Conservation (phyloP, 2,329 filamentous ascomycete genomes). For the Dendrostoma leiphaemia region DNA sequence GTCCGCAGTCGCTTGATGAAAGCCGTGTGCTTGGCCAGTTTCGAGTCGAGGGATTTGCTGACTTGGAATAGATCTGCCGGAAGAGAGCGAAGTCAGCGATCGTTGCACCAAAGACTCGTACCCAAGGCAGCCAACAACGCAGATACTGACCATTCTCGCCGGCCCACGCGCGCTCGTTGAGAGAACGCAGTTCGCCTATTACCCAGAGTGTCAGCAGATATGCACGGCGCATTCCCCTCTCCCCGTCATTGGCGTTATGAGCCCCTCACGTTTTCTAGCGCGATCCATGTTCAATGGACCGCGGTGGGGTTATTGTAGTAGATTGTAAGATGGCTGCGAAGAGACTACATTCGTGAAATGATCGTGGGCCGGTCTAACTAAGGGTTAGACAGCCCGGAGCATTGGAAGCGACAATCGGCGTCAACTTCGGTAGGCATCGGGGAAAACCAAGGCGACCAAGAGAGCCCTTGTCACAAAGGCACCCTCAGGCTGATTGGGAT, state of each 20-base stretch:
- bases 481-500: conserved; percentile 16
- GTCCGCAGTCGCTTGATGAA: conserved; percentile 97
- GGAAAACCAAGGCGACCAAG: conserved; percentile 24
- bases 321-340: conserved; percentile 23
- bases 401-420: conserved; percentile 39
- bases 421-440: conserved; percentile 45
- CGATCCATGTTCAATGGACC: conserved; percentile 58
- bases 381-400: conserved; percentile 40
- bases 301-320: conserved; percentile 30
- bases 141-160: conserved; percentile 71
- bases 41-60: conserved; percentile 81
- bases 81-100: neutral
- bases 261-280: conserved; percentile 57
- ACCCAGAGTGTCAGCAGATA: conserved; percentile 22
- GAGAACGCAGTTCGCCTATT: conserved; percentile 81
- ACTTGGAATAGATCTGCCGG: conserved; percentile 71
- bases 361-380: conserved; percentile 34
- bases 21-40: conserved; percentile 95
- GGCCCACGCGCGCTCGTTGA: conserved; percentile 86
- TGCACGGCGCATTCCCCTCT: neutral
- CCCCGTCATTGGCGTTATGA: too few species aligned
- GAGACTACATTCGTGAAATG: conserved; percentile 44
- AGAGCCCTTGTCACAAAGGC: conserved; percentile 20
- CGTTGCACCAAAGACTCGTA: conserved; percentile 19
- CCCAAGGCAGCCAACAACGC: neutral